These are phyloP conservation scores for Kregervanrija delftensis DNA, from an alignment of 805 yeast genomes.

Conservation along the genomic window DNA sequence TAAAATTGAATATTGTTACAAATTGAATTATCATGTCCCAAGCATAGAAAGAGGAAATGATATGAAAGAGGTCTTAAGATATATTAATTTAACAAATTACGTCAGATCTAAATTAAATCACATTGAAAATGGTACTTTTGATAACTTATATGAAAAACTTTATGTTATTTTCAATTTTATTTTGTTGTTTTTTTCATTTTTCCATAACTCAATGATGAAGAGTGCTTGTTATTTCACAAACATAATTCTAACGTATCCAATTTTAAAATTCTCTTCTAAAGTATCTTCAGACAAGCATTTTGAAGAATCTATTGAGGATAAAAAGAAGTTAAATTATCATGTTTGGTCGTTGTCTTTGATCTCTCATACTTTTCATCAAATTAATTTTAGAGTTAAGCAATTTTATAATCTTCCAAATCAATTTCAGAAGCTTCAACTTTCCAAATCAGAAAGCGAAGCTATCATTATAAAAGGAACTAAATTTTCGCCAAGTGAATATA, in stretches of 20 bases:
- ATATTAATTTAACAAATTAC: conserved; percentile 26
- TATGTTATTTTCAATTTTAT: too few relatives aligned
- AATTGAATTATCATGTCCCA: conserved; percentile 20
- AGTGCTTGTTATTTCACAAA: conserved; percentile 7
- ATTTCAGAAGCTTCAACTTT: conserved; percentile 43
- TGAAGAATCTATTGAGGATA: neutral
- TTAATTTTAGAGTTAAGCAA: conserved; percentile 73
- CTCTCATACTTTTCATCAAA: conserved; percentile 54
- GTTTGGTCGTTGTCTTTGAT: conserved; percentile 6
- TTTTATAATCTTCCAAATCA: conserved; percentile 75
- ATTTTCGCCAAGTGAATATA: conserved; percentile 48
- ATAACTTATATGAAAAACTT: too few relatives aligned
- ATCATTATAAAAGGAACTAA: conserved; percentile 32
- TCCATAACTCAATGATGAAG: conserved; percentile 6
- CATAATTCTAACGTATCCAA: conserved; percentile 12
- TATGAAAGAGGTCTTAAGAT: conserved; percentile 21
- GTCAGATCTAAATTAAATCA: conserved; percentile 16
- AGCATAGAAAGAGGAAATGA: conserved; percentile 8
- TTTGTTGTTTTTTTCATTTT: conserved; percentile 1
- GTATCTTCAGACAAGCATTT: conserved; percentile 1
- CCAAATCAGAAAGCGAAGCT: conserved; percentile 34
- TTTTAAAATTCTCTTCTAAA: conserved; percentile 5
- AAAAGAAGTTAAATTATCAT: neutral
- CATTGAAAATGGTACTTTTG: neutral
- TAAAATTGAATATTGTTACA: conserved; percentile 19